phyloP scores from a whole-genome alignment of 768 basidiomycete genomes.

The Leucosporidium scottii region DNA sequence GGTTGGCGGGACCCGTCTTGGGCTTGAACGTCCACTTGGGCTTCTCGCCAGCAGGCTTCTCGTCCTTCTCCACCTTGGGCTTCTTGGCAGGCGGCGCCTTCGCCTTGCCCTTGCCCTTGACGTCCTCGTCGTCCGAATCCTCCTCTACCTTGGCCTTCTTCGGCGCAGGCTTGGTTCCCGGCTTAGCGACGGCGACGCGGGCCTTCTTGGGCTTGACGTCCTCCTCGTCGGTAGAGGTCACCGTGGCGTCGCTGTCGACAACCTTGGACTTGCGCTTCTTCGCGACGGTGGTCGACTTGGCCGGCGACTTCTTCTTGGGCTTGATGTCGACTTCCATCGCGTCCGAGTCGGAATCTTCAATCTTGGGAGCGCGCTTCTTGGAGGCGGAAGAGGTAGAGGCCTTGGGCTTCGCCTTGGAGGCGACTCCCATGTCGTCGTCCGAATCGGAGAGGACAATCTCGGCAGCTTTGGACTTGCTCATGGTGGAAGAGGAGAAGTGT shows the following conservation, averaged over 20 bases:
- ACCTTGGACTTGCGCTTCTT: conserved; percentile 3
- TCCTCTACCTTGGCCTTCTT: conserved; percentile 2
- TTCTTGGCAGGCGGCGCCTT: not conserved
- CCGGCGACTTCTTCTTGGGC: not conserved
- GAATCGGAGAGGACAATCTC: conserved; percentile 6
- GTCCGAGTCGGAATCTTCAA: not conserved
- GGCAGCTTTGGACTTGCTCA: not conserved
- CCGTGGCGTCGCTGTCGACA: not conserved
- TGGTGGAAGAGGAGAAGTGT: conserved; percentile 3
- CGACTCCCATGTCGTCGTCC: not conserved
- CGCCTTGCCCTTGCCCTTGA: conserved; percentile 8
- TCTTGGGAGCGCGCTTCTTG: not conserved
- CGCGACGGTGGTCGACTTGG: not conserved
- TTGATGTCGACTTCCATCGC: not conserved
- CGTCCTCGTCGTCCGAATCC: not conserved
- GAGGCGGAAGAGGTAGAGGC: not conserved
- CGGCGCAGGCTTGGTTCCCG: not conserved
- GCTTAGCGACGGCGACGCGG: too few species aligned
- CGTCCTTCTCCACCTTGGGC: not conserved
- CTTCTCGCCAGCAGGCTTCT: not conserved
- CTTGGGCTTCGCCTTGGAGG: not conserved
- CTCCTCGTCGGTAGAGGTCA: not conserved
- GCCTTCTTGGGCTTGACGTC: not conserved
- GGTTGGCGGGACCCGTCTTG: not conserved
- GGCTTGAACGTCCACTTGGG: conserved; percentile 4